Conservation (phyloP, 805 yeast genomes). For the Candida germanica region DNA sequence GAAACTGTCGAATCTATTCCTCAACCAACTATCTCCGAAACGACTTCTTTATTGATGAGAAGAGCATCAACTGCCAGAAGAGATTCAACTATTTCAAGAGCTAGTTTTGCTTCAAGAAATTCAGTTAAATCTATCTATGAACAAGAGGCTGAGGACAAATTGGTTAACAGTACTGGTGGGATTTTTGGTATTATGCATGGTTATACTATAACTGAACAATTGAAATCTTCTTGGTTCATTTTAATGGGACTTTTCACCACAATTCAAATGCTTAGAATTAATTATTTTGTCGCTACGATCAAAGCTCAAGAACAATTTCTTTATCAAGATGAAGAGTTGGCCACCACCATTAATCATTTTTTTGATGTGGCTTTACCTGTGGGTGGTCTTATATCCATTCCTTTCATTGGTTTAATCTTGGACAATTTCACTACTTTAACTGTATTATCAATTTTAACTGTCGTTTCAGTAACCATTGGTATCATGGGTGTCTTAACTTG, state of each 20-base stretch:
- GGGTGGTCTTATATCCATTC: conserved; percentile 85
- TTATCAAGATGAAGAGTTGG: conserved; percentile 47
- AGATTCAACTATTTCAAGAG: conserved; percentile 35
- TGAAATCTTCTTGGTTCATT: conserved; percentile 69
- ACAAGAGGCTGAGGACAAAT: conserved; percentile 57
- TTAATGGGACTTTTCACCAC: conserved; percentile 78
- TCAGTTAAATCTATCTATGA: conserved; percentile 62
- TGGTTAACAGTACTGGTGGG: conserved; percentile 56
- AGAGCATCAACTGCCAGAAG: conserved; percentile 24
- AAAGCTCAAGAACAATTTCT: conserved; percentile 77
- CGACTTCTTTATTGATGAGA: conserved; percentile 38
- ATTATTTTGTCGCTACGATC: conserved; percentile 89
- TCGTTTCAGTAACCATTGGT: conserved; percentile 63
- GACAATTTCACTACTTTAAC: conserved; percentile 69
- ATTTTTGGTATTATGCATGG: conserved; percentile 81
- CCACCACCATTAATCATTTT: conserved; percentile 60
- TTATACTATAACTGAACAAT: conserved; percentile 45
- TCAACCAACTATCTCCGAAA: conserved; percentile 39
- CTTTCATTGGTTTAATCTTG: conserved; percentile 75
- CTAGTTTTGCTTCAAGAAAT: conserved; percentile 20
- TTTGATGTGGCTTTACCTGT: conserved; percentile 85
- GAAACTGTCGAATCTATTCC: conserved; percentile 7
- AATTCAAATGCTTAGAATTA: conserved; percentile 86
- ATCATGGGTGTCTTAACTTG: conserved; percentile 62
- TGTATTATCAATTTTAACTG: conserved; percentile 51